Evolutionary conservation across 306 rosid genomes (phyloP).

Genomic region (Astragalus glycyphyllos): DNA sequence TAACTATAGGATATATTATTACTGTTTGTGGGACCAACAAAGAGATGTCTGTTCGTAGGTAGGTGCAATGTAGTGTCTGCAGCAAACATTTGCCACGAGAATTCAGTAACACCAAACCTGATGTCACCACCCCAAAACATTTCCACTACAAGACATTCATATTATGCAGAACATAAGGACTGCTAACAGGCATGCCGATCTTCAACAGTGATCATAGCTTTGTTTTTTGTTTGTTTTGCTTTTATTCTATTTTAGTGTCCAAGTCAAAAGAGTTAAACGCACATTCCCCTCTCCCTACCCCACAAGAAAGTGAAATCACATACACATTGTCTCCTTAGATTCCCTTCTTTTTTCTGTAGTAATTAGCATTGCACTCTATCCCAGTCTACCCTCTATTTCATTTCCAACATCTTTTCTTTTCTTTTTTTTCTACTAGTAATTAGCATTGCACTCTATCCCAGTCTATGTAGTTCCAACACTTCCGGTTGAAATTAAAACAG

Average conservation of each 20-base stretch:
- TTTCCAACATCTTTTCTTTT: too few species aligned
- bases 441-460: too few species aligned
- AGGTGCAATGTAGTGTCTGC: conserved; percentile 55
- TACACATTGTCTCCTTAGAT: conserved; percentile 71
- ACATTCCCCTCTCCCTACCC: conserved; percentile 51
- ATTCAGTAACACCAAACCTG: conserved; percentile 43
- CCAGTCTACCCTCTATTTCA: too few species aligned
- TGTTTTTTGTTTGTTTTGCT: conserved; percentile 36
- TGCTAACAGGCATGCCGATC: conserved; percentile 44
- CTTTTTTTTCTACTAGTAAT: too few species aligned
- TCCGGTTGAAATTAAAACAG: too few species aligned
- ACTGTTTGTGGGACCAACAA: conserved; percentile 36
- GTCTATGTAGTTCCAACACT: too few species aligned
- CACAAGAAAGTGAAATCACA: conserved; percentile 78
- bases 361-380: conserved; percentile 44
- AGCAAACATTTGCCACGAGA: conserved; percentile 57
- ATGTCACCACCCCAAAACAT: conserved; percentile 32
- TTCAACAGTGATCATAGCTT: conserved; percentile 43
- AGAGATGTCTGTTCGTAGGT: conserved; percentile 64
- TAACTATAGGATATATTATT: not conserved
- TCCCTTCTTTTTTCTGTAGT: conserved; percentile 61
- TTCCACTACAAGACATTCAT: conserved; percentile 43
- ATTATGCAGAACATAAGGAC: conserved; percentile 5
- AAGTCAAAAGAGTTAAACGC: conserved; percentile 78
- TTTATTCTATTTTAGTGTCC: conserved; percentile 39